Base-by-base conservation (phyloP, 2,329 filamentous ascomycete genomes). In the Fusarium sp. region DNA sequence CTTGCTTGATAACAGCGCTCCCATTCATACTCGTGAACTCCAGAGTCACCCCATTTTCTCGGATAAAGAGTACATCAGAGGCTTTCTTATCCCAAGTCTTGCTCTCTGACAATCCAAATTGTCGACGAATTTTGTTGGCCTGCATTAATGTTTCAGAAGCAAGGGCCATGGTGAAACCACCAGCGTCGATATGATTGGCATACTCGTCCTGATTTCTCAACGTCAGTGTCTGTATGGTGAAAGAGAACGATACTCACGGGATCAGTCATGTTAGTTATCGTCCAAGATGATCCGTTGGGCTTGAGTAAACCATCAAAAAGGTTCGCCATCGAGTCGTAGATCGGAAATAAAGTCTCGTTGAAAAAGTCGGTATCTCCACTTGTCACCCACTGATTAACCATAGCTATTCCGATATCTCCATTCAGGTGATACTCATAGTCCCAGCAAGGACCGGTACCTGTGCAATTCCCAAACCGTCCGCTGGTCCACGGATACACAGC, bases 401-500 rank as follows among this genome's bases (percentile, higher is more conserved):
- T 28, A 12, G 57, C 31, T 5, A 59, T 20, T 0, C 57, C 57
- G 7, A 59, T 57, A 9, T 59, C 57, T 0, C 57, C 57, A 9
- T 59, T 59, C 0, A 59, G 3, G 28, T 59, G 57, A 4, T 59
- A 59, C 16, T 59, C 52, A 3, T 59, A 59, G 3, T 59, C 57
- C 57, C 57, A 59, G 3, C 57, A 59, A 18, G 57, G 57, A 5
- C 57, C 57, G 2, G 57, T 59, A 3, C 52, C 52, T 18, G 57
- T 59, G 0, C 57, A 59, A 35, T 59, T 57, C 0, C 57, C 57
- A 4, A 38, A 59, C 1, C 57, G 1, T 0, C 52, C 57, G 20
- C 57, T 59, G 0, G 57, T 59, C 57, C 57, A 59, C 0, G 57
- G 52, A 41, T 59, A 59, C 6, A 59, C 57, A 9, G 57, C 57